Evolutionary conservation across 441 rosid species (phyloP), one percentile per base, ranked within the genome.

Genomic region (Adansonia madagascariensis): DNA sequence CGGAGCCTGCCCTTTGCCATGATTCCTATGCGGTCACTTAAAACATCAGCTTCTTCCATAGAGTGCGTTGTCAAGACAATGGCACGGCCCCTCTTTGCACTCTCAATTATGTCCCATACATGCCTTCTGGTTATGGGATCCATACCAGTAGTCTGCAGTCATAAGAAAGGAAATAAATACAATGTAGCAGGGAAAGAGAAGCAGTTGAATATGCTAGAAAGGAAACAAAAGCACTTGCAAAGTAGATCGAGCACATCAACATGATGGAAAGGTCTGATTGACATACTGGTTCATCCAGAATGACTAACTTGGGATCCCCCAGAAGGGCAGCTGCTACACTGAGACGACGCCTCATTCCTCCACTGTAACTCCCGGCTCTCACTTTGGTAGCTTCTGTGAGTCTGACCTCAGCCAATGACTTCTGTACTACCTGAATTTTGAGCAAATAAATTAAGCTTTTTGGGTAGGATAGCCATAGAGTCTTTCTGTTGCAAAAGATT

Each of bases 1-100:
- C 90, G 91, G 63, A 95, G 95, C 80, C 89, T 87, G n/a, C 99
- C 97, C 83, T 95, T 95, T 75, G 97, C 98, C 99, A 95, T 92
- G 75, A 93, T 95, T 77, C 93, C 96, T 31, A 95, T 95, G 22
- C 97, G 89, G 77, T 95, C 99, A 82, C 99, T 85, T 78, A 94
- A 80, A 60, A 95, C 91, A 79, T 91, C 99, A 61, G 97, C 98
- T 86, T 93, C 97, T 85, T 95, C 98, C 97, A 90, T 90, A 6
- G 99, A 95, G 89, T 95, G 99, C 11, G 99, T 95, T 8, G 98
- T 93, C 71, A 93, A 83, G 79, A 95, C 77, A 74, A 95, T 92
- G 75, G 91, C 93, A 14, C 97, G 91, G 0, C 93, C 99, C 83
- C 87, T 88, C 86, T 95, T 95, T 24, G 98, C 88, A 49, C 84